Conservation (phyloP, 306 rosid species). For the Sesbania bispinosa region DNA sequence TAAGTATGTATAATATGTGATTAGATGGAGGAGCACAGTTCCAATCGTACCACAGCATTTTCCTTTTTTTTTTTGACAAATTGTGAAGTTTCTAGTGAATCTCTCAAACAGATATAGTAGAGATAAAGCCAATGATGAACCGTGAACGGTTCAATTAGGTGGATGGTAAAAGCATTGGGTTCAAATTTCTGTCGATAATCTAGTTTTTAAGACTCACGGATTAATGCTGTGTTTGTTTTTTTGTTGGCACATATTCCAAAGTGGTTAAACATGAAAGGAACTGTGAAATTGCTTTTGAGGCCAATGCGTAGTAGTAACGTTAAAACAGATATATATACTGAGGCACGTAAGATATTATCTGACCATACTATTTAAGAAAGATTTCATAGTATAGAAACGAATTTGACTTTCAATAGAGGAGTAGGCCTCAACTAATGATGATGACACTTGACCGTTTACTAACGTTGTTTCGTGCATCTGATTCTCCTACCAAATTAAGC, state of each 20-base stretch:
- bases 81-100: background rate
- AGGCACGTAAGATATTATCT: no score
- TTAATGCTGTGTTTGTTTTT: no score
- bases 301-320: no score
- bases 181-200: background rate
- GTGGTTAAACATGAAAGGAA: no score
- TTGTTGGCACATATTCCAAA: no score
- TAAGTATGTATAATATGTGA: background rate
- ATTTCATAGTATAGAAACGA: background rate
- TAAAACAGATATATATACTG: no score
- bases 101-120: background rate
- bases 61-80: background rate
- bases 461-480: constrained; percentile 20
- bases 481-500: constrained; percentile 19
- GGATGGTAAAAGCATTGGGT: background rate
- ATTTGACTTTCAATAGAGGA: background rate
- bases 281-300: no score
- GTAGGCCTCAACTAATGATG: background rate
- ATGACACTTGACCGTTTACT: constrained; percentile 13
- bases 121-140: background rate
- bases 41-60: background rate
- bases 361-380: background rate
- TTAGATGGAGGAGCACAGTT: background rate
- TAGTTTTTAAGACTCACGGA: background rate
- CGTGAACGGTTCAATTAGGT: background rate